Evolutionary conservation across 805 yeast genomes (phyloP).

Genomic region (Starmerella vitae): DNA sequence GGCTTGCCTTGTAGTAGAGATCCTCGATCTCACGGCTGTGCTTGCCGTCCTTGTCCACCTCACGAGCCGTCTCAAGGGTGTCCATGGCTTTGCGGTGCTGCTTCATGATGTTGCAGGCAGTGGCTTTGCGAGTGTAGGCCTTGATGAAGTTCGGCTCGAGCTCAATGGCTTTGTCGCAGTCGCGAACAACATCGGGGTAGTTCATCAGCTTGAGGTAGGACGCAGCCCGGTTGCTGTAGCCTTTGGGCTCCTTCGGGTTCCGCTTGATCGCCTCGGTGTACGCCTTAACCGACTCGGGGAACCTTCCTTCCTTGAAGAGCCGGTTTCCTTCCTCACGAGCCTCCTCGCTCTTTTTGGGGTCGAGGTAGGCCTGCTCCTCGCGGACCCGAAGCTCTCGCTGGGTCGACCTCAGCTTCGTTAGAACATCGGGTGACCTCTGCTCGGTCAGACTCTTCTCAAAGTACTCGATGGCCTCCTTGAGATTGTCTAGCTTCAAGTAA

Average conservation of each 20-base stretch:
- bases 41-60: slow-evolving; percentile 49
- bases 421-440: slow-evolving; percentile 89
- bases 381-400: slow-evolving; percentile 72
- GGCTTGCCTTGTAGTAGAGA: slow-evolving; percentile 59
- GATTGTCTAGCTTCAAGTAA: slow-evolving; percentile 61
- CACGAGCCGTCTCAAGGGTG: slow-evolving; percentile 66
- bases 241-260: slow-evolving; percentile 93
- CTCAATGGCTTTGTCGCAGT: slow-evolving; percentile 79
- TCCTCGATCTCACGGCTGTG: slow-evolving; percentile 68
- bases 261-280: slow-evolving; percentile 93
- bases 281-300: slow-evolving; percentile 92
- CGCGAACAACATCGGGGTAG: slow-evolving; percentile 91
- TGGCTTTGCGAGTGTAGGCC: slow-evolving; percentile 95
- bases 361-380: slow-evolving; percentile 66
- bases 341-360: slow-evolving; percentile 87
- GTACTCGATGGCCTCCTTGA: slow-evolving; percentile 55
- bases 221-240: slow-evolving; percentile 96
- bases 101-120: slow-evolving; percentile 79
- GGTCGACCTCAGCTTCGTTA: slow-evolving; percentile 71
- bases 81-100: slow-evolving; percentile 73
- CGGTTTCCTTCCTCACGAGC: slow-evolving; percentile 91
- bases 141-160: slow-evolving; percentile 81
- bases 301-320: slow-evolving; percentile 74
- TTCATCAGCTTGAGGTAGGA: slow-evolving; percentile 88
- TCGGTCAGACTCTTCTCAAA: slow-evolving; percentile 91